Evolutionary conservation across 257 asterid genomes (phyloP), one percentile per base, ranked within the genome.

Genomic region (Solanum sitiens): DNA sequence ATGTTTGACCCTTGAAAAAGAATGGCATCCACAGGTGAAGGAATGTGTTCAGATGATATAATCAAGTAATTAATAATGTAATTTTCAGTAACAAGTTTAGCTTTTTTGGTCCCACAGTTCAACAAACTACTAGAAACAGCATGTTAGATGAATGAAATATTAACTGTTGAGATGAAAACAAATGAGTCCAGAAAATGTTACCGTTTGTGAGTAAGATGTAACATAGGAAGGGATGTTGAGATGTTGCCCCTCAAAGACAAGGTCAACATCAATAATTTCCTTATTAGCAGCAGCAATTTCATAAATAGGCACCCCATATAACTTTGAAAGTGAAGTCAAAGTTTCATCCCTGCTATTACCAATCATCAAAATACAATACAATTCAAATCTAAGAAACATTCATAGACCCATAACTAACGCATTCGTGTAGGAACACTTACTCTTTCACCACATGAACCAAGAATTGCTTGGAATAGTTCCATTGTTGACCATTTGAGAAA

Each of bases 401-500:
- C 13, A 47, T 30, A 67, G 73, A 35, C 8, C 11, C 53, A 37
- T 23, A 20, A 21, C 8, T 9, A 37, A 37, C 6, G 6, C 21
- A 20, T 75, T 72, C 83, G 65, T 73, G 30, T 61, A 53, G 27
- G 86, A 83, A 83, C 61, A 10, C 88, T 53, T 16, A 94, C 95
- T 92, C 91, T 91, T 92, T 94, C 79, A 94, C 95, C 83, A 90
- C 92, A 91, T 94, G 97, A 88, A 89, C 89, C 92, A 87, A 85
- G 86, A 82, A 56, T 87, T 87, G 87, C 90, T 90, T 92, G 88
- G 89, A 87, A 83, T 84, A 67, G 32, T 11, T 74, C 83, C 42
- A 37, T 37, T 72, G 70, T 76, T 45, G 90, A 65, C 91, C 90
- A 42, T 88, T 94, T 91, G 93, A 87, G 84, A 91, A 73, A 73